These are phyloP conservation scores for Coemansia sp. DNA, from an alignment of 192 early-diverging fungal species.

Conservation along the genomic window DNA sequence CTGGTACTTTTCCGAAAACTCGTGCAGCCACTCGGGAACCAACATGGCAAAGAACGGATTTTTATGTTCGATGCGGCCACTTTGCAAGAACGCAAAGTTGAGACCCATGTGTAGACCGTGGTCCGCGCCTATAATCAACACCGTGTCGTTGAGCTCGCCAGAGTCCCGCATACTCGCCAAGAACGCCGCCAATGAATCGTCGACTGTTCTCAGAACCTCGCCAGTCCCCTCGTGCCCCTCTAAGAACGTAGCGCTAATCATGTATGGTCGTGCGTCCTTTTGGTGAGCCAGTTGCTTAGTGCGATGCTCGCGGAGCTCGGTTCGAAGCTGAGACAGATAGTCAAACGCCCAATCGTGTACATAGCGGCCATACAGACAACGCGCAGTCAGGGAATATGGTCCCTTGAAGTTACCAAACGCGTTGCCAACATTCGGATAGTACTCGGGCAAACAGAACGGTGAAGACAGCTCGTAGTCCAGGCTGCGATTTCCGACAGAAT, in stretches of 20 bases:
- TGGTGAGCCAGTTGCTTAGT: neutral
- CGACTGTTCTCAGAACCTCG: conserved; percentile 44
- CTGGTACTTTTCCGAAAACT: conserved; percentile 36
- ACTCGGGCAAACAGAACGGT: conserved; percentile 63
- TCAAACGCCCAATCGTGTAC: conserved; percentile 53
- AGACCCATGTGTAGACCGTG: conserved; percentile 54
- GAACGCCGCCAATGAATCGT: conserved; percentile 32
- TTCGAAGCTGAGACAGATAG: conserved; percentile 39
- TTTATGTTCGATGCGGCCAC: conserved; percentile 49
- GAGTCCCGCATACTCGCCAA: conserved; percentile 30
- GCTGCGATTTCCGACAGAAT: conserved; percentile 36
- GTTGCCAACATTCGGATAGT: conserved; percentile 51
- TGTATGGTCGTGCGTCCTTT: conserved; percentile 31
- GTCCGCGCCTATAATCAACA: conserved; percentile 37
- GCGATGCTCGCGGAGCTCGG: conserved; percentile 16
- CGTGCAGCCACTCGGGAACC: conserved; percentile 39
- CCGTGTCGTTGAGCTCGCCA: conserved; percentile 48
- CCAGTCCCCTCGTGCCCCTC: conserved; percentile 55
- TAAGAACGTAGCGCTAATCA: conserved; percentile 35
- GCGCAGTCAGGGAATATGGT: conserved; percentile 40
- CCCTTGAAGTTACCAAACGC: conserved; percentile 61
- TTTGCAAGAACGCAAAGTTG: conserved; percentile 48
- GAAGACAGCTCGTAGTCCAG: conserved; percentile 61
- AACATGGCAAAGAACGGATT: conserved; percentile 48
- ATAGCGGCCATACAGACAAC: conserved; percentile 46